Conservation (phyloP, 768 basidiomycete species). For the Lactifluus piperatus region DNA sequence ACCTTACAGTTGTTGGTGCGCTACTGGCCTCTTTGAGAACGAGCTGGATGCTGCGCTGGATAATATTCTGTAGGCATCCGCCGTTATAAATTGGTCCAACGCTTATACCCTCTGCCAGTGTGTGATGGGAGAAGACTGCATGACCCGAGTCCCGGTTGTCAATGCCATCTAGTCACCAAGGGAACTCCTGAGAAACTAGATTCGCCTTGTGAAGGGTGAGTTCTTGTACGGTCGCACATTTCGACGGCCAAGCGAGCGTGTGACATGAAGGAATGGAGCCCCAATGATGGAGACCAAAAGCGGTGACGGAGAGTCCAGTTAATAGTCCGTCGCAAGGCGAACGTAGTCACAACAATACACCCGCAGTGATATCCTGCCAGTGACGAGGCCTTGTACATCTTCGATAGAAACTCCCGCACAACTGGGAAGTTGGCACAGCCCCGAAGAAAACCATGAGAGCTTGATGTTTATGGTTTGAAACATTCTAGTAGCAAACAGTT, state of each 20-base stretch:
- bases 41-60: too few relatives aligned
- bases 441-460: too few relatives aligned
- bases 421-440: too few relatives aligned
- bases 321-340: too few relatives aligned
- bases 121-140: not conserved
- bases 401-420: too few relatives aligned
- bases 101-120: not conserved
- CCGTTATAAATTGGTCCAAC: not conserved
- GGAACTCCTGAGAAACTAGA: not conserved
- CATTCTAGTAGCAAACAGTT: too few relatives aligned
- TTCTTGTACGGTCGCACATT: not conserved
- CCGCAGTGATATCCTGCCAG: too few relatives aligned
- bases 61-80: not conserved
- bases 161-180: not conserved
- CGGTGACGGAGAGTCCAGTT: too few relatives aligned
- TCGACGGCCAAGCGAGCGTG: not conserved
- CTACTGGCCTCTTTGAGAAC: constrained; percentile 49
- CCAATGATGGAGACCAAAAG: not conserved
- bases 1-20: constrained; percentile 45
- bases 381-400: too few relatives aligned
- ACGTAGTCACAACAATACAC: too few relatives aligned
- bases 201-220: not conserved
- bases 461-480: too few relatives aligned
- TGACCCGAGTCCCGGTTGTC: not conserved
- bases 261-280: too few relatives aligned